Conservation (phyloP, 2,329 filamentous ascomycete species). For the Xylariaceae sp. region DNA sequence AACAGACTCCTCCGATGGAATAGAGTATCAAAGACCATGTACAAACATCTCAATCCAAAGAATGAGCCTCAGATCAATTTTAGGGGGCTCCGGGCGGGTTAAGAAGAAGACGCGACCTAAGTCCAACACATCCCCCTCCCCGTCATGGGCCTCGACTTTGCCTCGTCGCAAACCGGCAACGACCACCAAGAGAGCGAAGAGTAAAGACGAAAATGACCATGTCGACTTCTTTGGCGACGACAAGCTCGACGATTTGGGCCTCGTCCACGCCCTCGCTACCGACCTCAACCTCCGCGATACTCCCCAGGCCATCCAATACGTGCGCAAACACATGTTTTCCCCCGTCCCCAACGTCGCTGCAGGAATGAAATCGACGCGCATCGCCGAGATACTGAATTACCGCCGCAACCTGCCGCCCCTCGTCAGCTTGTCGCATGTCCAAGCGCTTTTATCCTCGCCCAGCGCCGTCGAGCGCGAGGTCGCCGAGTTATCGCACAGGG, state of each 20-base stretch:
- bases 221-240: constrained; percentile 38
- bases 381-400: constrained; percentile 61
- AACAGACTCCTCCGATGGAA: background rate
- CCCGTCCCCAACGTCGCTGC: constrained; percentile 53
- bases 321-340: constrained; percentile 60
- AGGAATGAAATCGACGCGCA: constrained; percentile 61
- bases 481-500: constrained; percentile 54
- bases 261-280: constrained; percentile 50
- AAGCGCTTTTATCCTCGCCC: constrained; percentile 58
- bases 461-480: constrained; percentile 66
- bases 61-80: constrained; percentile 31
- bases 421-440: constrained; percentile 62
- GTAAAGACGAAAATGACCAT: constrained; percentile 25
- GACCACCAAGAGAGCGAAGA: constrained; percentile 8
- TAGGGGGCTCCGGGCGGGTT: constrained; percentile 32
- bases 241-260: constrained; percentile 57
- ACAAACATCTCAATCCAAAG: constrained; percentile 22
- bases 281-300: constrained; percentile 58
- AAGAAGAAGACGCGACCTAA: constrained; percentile 26
- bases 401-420: constrained; percentile 57
- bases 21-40: constrained; percentile 11
- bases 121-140: constrained; percentile 20
- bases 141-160: constrained; percentile 25
- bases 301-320: constrained; percentile 61
- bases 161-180: constrained; percentile 24